These are phyloP conservation scores for Elongisporangium prolatum DNA, from an alignment of 352 stramenopile species.

Conservation along the genomic window DNA sequence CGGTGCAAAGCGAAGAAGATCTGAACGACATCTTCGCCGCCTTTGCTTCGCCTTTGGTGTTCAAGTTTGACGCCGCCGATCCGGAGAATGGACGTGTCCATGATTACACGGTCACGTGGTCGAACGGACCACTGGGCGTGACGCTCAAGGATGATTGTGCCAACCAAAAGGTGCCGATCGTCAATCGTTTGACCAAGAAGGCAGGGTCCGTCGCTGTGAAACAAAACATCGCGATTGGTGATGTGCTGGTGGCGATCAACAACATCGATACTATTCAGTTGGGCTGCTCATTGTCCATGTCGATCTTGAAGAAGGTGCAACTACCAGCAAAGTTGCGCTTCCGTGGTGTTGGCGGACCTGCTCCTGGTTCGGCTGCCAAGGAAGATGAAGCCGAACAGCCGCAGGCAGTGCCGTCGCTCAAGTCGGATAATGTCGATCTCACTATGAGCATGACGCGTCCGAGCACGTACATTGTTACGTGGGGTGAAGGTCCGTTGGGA, in stretches of 20 bases:
- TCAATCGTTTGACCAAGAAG: slow-evolving; percentile 86
- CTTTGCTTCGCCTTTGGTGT: slow-evolving; percentile 70
- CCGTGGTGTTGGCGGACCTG: slow-evolving; percentile 65
- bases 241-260: slow-evolving; percentile 85
- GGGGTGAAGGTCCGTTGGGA: slow-evolving; percentile 72
- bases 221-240: slow-evolving; percentile 85
- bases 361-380: slow-evolving; percentile 13
- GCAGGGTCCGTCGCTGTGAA: slow-evolving; percentile 81
- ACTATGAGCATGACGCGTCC: slow-evolving; percentile 56
- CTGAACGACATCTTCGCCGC: slow-evolving; percentile 70
- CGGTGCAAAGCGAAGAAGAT: slow-evolving; percentile 54
- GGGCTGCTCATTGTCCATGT: slow-evolving; percentile 85
- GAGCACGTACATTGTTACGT: slow-evolving; percentile 70
- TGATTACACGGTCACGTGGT: slow-evolving; percentile 85
- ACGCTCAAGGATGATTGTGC: slow-evolving; percentile 83
- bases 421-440: slow-evolving; percentile 18
- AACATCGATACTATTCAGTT: slow-evolving; percentile 89
- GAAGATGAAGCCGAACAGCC: background rate
- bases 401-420: slow-evolving; percentile 15
- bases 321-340: slow-evolving; percentile 80
- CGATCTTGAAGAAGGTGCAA: slow-evolving; percentile 86
- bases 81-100: slow-evolving; percentile 64
- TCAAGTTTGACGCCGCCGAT: slow-evolving; percentile 73
- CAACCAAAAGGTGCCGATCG: slow-evolving; percentile 83
- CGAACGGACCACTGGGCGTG: slow-evolving; percentile 79